Base-by-base conservation (phyloP, 805 yeast species). In the Cyberlindnera samutprakarnensis region DNA sequence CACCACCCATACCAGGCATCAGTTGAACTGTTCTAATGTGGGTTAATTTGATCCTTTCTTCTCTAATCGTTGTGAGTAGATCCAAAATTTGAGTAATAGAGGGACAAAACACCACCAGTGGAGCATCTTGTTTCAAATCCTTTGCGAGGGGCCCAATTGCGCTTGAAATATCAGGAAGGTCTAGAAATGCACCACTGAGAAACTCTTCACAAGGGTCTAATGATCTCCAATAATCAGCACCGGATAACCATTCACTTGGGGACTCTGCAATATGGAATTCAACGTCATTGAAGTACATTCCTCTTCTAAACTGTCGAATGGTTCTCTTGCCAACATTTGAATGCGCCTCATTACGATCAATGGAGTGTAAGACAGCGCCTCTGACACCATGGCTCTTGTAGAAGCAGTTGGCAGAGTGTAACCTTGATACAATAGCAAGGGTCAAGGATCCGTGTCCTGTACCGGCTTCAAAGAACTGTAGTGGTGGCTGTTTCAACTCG, bases 391-490 rank as follows among this genome's bases (percentile, higher is more conserved):
- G 43, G 4, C 42, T 42, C 12, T 42, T 39, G 9, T 54, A 53
- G 32, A 40, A 59, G 13, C 62, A 59, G 40, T 70, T 70, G 1
- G 67, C 68, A 16, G 68, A 53, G 41, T 70, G 75, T 1, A 70
- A 43, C 12, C 51, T 53, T 17, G 53, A 58, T 16, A 64, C 56
- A 12, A 70, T 62, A 7, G 68, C 66, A 26, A 70, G 32, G 4
- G 70, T 54, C 29, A 70, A 43, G 3, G 75, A 68, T 0, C 76
- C 76, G 48, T 69, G 75, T 2, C 76, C 76, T 2, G 75, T 70
- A 4, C 76, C 76, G 1, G 73, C 73, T 41, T 70, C 76, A 14
- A 70, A 46, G 35, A 59, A 61, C 31, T 68, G 70, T 9, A 54
- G 33, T 2, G 68, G 67, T 4, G 51, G 43, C 7, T 22, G 33